Base-by-base conservation (phyloP, 805 yeast genomes). In the Candida namnaoensis region DNA sequence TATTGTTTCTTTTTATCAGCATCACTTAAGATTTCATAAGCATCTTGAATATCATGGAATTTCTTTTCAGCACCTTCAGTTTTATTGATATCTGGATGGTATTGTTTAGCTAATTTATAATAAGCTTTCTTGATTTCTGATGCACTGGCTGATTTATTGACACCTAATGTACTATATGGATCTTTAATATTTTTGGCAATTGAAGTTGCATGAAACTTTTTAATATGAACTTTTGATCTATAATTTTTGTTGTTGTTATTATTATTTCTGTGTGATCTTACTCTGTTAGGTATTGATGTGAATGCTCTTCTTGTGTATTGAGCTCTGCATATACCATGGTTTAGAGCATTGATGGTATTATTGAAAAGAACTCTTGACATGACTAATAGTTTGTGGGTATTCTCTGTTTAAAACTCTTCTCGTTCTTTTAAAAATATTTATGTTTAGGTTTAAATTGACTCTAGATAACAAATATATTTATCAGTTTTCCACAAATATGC, bases 51-150 rank as follows among this genome's bases (percentile, higher is more conserved):
- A 54, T 85, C 87, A 56, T 93, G 98, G 66, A 93, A 93, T 61
- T 80, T 80, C 56, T 78, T 77, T 53, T 91, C 95, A 0, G 98
- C 93, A 15, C 76, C 91, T 25, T 77, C 75, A 48, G 86, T 96
- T 62, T 91, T 93, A 62, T 91, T 93, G 37, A 93, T 86, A 66
- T 93, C 99, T 0, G 99, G 99, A 62, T 93, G 99, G 62, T 70
- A 88, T 60, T 91, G 76, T 62, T 93, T 93, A 13, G 97, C 99
- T 48, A 93, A 68, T 56, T 88, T 82, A 60, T 88, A 88, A 66
- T 93, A 93, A 3, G 96, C 91, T 62, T 90, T 90, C 63, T 93
- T 93, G 64, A 93, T 93, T 19, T 88, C 95, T n/a, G 86, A 73
- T 7, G 81, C 66, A 12, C 81, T 72, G 0, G 99, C 93, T 40